Conservation (phyloP, 495 filamentous ascomycete genomes). For the Geoglossum glabrum region DNA sequence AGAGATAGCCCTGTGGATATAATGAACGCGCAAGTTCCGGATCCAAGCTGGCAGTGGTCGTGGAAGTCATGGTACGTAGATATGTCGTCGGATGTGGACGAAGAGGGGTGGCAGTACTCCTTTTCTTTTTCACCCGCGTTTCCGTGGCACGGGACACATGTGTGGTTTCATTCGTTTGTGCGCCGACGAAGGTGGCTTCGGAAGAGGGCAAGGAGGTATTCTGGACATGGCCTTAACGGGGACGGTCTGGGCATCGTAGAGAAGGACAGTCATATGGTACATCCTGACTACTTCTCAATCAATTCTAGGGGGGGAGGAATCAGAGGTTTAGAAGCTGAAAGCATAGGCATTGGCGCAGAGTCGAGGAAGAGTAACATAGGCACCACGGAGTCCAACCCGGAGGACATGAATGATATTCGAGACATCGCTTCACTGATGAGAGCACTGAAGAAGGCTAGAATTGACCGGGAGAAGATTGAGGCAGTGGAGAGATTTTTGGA, state of each 20-base stretch:
- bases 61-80: constrained; percentile 93
- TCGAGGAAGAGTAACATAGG: not conserved
- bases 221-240: constrained; percentile 9
- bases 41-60: constrained; percentile 90
- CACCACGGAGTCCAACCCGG: constrained; percentile 10
- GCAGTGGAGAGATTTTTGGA: constrained; percentile 58
- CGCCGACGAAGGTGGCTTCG: constrained; percentile 75
- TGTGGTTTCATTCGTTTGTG: constrained; percentile 86
- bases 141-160: constrained; percentile 77
- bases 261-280: constrained; percentile 41
- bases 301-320: constrained; percentile 16
- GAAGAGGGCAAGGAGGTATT: constrained; percentile 42
- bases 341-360: constrained; percentile 6
- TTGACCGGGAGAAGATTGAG: constrained; percentile 82
- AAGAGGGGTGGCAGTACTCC: constrained; percentile 90
- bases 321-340: not conserved
- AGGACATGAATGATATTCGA: constrained; percentile 31
- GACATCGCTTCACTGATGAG: constrained; percentile 45
- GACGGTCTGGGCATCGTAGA: constrained; percentile 19
- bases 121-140: constrained; percentile 61
- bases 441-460: constrained; percentile 40
- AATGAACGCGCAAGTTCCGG: constrained; percentile 75
- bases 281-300: constrained; percentile 75
- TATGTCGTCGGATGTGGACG: constrained; percentile 68
- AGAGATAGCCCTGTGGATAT: constrained; percentile 68